A percentile compares a stretch with the other conserved stretches of the same genome.
Evolutionary conservation across 1,139 yeast genomes (phyloP).

Genomic region (Hyphopichia pseudoburtonii): DNA sequence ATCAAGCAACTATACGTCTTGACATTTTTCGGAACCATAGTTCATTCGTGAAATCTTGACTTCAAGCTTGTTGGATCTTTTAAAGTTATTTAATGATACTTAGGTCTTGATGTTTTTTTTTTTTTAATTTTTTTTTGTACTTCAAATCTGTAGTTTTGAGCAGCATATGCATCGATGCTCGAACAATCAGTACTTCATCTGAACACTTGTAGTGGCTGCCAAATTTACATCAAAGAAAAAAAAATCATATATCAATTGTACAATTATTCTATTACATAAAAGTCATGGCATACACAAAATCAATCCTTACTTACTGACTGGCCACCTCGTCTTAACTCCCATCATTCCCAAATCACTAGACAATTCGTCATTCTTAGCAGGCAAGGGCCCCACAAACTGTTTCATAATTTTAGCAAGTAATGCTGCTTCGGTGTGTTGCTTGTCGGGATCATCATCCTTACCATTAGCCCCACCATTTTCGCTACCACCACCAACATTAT

Average conservation of each 20-base stretch:
- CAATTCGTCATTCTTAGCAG: slow-evolving; percentile 36
- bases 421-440: slow-evolving; percentile 35
- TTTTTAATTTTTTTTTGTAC: too few species aligned
- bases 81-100: too few species aligned
- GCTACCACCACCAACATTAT: neutral
- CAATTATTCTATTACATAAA: neutral
- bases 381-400: slow-evolving; percentile 43
- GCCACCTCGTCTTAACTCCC: slow-evolving; percentile 42
- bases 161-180: too few species aligned
- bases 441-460: slow-evolving; percentile 20
- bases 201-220: too few species aligned
- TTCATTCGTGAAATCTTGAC: too few species aligned
- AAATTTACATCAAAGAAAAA: too few species aligned
- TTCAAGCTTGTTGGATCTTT: too few species aligned
- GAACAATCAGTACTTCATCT: too few species aligned
- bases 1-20: too few species aligned
- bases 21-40: too few species aligned
- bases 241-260: neutral
- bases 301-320: slow-evolving; percentile 13
- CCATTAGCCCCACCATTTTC: slow-evolving; percentile 9
- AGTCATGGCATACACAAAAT: neutral
- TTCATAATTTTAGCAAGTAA: slow-evolving; percentile 47
- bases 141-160: too few species aligned
- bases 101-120: too few species aligned
- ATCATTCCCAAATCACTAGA: slow-evolving; percentile 35